Percentiles rank a stretch among this genome's conserved stretches.
Evolutionary conservation across 208 protist species (phyloP).

Genomic region (Leishmania mexicana): DNA sequence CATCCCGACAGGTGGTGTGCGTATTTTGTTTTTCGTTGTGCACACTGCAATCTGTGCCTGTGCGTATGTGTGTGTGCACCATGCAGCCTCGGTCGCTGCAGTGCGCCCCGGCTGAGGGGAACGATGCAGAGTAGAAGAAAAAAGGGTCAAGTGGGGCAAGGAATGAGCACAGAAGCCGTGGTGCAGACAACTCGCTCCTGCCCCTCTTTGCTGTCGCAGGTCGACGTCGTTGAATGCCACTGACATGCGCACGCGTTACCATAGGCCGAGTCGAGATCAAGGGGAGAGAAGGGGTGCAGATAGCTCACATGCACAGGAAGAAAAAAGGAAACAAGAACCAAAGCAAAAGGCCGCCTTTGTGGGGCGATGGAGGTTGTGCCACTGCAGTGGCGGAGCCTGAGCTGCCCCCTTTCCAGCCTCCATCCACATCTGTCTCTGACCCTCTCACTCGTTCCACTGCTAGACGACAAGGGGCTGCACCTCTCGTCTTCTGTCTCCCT

Average conservation of each 20-base stretch:
- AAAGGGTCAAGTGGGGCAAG: not conserved
- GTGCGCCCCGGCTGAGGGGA: not conserved
- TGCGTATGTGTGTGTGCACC: not conserved
- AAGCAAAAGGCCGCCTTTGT: not conserved
- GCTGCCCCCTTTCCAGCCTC: not conserved
- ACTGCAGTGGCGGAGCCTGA: not conserved
- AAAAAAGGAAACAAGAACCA: not conserved
- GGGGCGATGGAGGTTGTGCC: not conserved
- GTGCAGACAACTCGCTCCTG: not conserved
- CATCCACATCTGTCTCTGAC: not conserved
- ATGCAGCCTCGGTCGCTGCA: not conserved
- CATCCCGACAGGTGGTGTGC: conserved; percentile 33
- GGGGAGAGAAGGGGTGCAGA: not conserved
- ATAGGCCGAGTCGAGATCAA: not conserved
- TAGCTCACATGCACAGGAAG: not conserved
- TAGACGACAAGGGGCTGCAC: not conserved
- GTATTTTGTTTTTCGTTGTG: not conserved
- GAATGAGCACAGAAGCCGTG: not conserved
- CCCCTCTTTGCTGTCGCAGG: not conserved
- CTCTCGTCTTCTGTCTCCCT: not conserved
- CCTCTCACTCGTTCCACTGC: not conserved
- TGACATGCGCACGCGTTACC: not conserved
- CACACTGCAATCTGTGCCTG: not conserved
- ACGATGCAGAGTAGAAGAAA: not conserved
- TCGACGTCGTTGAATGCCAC: not conserved